Conservation (phyloP, 768 basidiomycete species). For the Scleroderma bovista region DNA sequence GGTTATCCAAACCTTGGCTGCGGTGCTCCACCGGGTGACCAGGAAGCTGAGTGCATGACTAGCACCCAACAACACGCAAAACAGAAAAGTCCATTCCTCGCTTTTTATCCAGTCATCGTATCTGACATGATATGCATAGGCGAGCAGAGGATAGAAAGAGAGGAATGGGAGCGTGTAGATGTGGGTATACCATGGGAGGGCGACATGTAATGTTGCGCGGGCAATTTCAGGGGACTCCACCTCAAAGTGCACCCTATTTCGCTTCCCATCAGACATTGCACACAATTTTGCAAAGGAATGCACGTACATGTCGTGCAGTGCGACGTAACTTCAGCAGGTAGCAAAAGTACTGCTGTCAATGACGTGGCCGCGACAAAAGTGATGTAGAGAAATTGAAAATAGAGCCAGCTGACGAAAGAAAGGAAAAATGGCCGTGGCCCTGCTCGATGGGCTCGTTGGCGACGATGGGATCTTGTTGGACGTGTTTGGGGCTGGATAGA, state of each 20-base stretch:
- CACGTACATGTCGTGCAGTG: constrained; percentile 15
- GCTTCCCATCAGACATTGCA: not conserved
- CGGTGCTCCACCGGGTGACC: constrained; percentile 83
- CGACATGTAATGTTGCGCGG: constrained; percentile 58
- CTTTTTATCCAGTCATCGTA: constrained; percentile 89
- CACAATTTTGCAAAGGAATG: not conserved
- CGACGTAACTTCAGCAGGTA: constrained; percentile 2
- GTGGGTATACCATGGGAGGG: constrained; percentile 64
- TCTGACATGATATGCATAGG: constrained; percentile 87
- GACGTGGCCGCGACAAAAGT: too few species aligned
- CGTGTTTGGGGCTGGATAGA: not conserved
- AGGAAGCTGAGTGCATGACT: constrained; percentile 92
- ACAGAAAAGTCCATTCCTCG: constrained; percentile 98
- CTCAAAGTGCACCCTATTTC: constrained; percentile 37
- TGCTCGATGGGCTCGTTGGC: too few species aligned
- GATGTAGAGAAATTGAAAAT: too few species aligned
- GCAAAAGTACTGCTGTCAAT: constrained; percentile 1
- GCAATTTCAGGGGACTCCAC: constrained; percentile 66
- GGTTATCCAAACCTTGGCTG: constrained; percentile 73
- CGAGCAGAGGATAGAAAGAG: constrained; percentile 75
- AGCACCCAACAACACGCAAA: constrained; percentile 76
- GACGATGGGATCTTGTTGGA: not conserved
- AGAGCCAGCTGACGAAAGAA: too few species aligned
- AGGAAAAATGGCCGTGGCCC: too few species aligned
- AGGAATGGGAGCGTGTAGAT: constrained; percentile 75